Evolutionary conservation across 2,329 filamentous ascomycete genomes (phyloP), one percentile per base, ranked within the genome.

Genomic region (Fusarium luffae): DNA sequence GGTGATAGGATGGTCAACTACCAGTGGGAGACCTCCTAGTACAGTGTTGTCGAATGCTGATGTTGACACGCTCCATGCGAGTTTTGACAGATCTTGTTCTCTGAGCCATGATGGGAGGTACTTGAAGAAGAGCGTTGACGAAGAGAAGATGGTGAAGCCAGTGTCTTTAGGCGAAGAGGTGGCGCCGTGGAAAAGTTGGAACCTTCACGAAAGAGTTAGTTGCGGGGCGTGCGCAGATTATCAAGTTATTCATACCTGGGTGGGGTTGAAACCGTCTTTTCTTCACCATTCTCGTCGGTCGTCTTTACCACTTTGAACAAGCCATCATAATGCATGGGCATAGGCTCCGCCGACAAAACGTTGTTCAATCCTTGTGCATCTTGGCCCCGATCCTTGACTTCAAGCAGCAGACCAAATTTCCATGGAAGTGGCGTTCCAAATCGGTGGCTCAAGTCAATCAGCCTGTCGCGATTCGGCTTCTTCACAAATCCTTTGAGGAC

Each of bases 281-380:
- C 80, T 8, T 80, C 79, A 1, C 82, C 84, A 2, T 80, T 41
- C 4, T 78, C 77, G 3, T 82, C 76, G 0, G 59, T 74, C 21
- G 79, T 72, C 54, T 83, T 83, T 12, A 80, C 79, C 0, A 85
- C 84, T 70, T 87, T 88, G 79, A 88, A 88, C 28, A 88, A 76
- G 0, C 86, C 86, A 51, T 88, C 86, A 40, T 83, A 88, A 67
- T 88, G 86, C 74, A 86, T 86, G 0, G 86, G 86, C 85, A 88
- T 87, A 65, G 83, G 83, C 61, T 87, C 85, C 3, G 82, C 80
- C 0, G 84, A 86, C 3, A 86, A 78, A 4, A 88, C 84, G 42
- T 87, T 87, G 66, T 87, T 88, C 21, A 83, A 75, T 1, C 82
- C 80, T 13, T 79, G 76, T 1, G 81, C 79, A 8, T 84, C 79